phyloP scores from a whole-genome alignment of 2,329 filamentous ascomycete genomes.

The Neopestalotiopsis clavispora region DNA sequence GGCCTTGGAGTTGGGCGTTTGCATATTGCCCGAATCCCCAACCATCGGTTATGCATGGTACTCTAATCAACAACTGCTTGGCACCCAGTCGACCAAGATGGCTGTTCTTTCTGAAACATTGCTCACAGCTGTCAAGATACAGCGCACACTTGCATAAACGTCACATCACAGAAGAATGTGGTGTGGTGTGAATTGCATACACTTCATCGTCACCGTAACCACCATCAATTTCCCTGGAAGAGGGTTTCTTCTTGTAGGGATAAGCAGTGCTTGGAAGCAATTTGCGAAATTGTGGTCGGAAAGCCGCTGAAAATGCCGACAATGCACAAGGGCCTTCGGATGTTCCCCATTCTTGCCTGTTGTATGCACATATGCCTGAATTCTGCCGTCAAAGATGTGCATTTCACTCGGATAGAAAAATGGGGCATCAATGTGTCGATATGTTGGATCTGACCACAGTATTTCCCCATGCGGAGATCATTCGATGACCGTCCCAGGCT shows the following conservation, averaged over 20 bases:
- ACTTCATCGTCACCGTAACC: background rate
- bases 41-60: too few relatives aligned
- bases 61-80: too few relatives aligned
- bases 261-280: background rate
- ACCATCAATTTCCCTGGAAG: background rate
- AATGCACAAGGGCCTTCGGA: background rate
- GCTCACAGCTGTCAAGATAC: conserved; percentile 16
- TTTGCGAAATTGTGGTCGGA: conserved; percentile 5
- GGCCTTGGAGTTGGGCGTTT: background rate
- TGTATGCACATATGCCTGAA: conserved; percentile 16
- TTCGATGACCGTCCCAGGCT: conserved; percentile 1
- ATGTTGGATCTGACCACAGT: background rate
- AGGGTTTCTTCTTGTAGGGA: background rate
- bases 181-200: background rate
- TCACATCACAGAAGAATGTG: conserved; percentile 25
- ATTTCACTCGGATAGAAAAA: background rate
- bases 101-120: conserved; percentile 29
- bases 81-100: background rate
- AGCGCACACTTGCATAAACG: conserved; percentile 25
- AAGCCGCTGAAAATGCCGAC: background rate
- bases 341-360: background rate
- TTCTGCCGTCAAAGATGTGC: background rate
- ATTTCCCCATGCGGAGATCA: too few relatives aligned
- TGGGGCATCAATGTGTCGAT: background rate
- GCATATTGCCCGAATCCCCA: background rate